Base-by-base conservation (phyloP, 2,329 filamentous ascomycete species). In the Calonectria crousiana region DNA sequence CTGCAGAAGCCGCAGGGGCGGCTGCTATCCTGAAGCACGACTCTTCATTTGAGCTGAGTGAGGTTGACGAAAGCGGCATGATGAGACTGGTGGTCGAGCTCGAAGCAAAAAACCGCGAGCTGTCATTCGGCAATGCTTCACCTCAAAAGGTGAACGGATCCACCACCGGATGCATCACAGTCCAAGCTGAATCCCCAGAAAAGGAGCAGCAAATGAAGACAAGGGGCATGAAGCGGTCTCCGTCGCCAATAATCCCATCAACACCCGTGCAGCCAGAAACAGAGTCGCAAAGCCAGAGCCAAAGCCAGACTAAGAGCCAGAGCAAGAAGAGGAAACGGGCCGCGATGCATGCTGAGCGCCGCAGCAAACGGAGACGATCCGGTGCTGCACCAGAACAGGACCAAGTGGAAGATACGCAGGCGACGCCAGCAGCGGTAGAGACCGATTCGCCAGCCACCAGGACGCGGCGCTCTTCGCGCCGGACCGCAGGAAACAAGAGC, bases 81-180 rank as follows among this genome's bases (percentile, higher is more conserved):
- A 81, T 88, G 64, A 84, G 86, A 66, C 83, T 91, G 8, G 85
- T 88, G 4, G 85, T 87, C n/a, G 88, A 90, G 76, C 80, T 90
- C 11, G 89, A 90, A 75, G 84, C 86, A 32, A 84, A 82, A 28
- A 84, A 82, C 64, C 83, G 83, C 73, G 79, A 83, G 16, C 78
- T 79, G 38, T 77, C 77, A 9, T 69, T 78, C 60, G 70, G 73
- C 36, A 74, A 72, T 14, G 72, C 73, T 16, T 80, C 77, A 20
- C 74, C 74, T 4, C 75, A 78, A 60, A 77, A 76, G 64, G 60
- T 72, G 23, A 75, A 73, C 30, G 52, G 52, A 8, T 36, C 52
- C 52, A 56, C 53, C 20, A 23, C 56, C 4, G 28, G 28, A 41
- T 80, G 73, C 51, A 82, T 81, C 23, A 74, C 74, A 41, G 77